Conservation (phyloP, 169 alveolate species). For the Plasmodium adleri region DNA sequence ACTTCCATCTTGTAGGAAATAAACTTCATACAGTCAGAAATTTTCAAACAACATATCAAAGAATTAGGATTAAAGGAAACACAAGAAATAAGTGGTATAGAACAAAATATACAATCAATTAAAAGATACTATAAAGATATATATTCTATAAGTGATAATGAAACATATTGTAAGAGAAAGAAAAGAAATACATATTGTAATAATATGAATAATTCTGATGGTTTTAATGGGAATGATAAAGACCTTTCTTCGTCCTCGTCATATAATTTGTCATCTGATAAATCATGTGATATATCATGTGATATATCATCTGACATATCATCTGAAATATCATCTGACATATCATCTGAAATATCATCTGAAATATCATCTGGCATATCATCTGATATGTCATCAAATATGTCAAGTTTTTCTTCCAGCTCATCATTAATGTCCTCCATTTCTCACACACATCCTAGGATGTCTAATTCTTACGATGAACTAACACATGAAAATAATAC, state of each 20-base stretch:
- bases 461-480: background rate
- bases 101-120: background rate
- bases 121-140: background rate
- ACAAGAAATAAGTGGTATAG: background rate
- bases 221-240: background rate
- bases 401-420: background rate
- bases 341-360: background rate
- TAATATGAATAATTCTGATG: background rate
- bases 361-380: background rate
- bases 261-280: background rate
- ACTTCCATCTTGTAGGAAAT: slow-evolving; percentile 21
- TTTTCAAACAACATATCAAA: slow-evolving; percentile 18
- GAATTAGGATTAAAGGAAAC: slow-evolving; percentile 22
- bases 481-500: background rate
- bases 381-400: background rate
- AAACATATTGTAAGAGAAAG: slow-evolving; percentile 1
- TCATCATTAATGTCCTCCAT: background rate
- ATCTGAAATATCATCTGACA: background rate
- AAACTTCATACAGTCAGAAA: slow-evolving; percentile 12
- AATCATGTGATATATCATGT: background rate
- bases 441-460: background rate
- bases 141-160: slow-evolving; percentile 20
- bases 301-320: background rate
- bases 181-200: background rate
- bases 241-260: background rate